Percentiles rank a stretch among this genome's conserved stretches.
Evolutionary conservation across 257 asterid species (phyloP).

Genomic region (Hygrophila difformis): DNA sequence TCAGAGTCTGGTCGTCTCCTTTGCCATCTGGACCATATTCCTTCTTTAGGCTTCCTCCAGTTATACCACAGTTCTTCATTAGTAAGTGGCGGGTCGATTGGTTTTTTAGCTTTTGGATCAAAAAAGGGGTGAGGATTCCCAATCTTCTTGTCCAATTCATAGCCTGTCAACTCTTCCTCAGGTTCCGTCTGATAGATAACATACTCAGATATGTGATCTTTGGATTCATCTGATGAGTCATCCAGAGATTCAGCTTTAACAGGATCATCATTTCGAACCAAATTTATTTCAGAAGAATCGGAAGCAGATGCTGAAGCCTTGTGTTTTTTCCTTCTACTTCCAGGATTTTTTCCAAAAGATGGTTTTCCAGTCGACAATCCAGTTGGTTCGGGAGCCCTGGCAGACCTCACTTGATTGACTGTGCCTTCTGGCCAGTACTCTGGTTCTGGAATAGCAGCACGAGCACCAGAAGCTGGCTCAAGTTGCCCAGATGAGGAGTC

Average conservation of each 20-base stretch:
- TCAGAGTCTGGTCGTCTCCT: conserved; percentile 91
- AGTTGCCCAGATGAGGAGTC: conserved; percentile 92
- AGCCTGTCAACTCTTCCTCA: conserved; percentile 47
- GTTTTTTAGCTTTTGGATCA: conserved; percentile 67
- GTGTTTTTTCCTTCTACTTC: conserved; percentile 76
- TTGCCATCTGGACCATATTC: conserved; percentile 98
- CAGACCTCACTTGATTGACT: conserved; percentile 68
- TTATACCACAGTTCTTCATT: conserved; percentile 98
- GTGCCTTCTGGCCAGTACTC: conserved; percentile 98
- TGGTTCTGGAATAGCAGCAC: conserved; percentile 77
- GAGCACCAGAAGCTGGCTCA: conserved; percentile 97
- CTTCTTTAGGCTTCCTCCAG: conserved; percentile 90
- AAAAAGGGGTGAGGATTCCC: conserved; percentile 83
- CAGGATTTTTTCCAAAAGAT: conserved; percentile 81
- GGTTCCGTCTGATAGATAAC: conserved; percentile 64
- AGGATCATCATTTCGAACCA: conserved; percentile 25
- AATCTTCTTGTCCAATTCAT: conserved; percentile 63
- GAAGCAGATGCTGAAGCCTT: conserved; percentile 40
- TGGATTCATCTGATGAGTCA: conserved; percentile 42
- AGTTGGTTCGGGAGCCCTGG: conserved; percentile 79
- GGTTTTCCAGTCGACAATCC: conserved; percentile 68
- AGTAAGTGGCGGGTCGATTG: conserved; percentile 50
- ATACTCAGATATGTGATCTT: conserved; percentile 39
- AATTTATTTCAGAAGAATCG: conserved; percentile 29
- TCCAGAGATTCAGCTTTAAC: conserved; percentile 35